A percentile compares a stretch with the other conserved stretches of the same genome.
Conservation (phyloP, 2,329 filamentous ascomycete species). For the Sporothrix luriei region DNA sequence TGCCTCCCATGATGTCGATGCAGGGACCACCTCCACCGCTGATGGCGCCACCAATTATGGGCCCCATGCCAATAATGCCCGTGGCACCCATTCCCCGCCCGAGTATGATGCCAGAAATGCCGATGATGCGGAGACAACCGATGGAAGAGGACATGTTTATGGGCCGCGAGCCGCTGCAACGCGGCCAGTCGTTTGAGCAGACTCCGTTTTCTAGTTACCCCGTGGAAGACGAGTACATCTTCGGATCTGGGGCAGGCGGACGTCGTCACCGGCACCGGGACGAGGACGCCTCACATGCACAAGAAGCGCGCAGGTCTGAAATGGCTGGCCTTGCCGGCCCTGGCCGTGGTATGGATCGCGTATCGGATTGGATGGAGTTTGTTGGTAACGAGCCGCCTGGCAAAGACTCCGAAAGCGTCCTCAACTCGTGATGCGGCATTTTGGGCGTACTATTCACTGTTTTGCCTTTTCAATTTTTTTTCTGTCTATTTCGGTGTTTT, state of each 20-base stretch:
- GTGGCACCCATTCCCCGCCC: slow-evolving; percentile 41
- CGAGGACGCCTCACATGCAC: slow-evolving; percentile 29
- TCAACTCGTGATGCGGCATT: background rate
- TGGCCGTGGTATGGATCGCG: slow-evolving; percentile 52
- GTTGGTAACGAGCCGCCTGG: slow-evolving; percentile 50
- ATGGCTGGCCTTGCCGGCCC: slow-evolving; percentile 53
- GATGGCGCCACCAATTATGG: slow-evolving; percentile 32
- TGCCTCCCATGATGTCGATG: slow-evolving; percentile 39
- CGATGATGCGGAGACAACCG: slow-evolving; percentile 46
- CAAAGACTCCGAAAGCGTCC: slow-evolving; percentile 28
- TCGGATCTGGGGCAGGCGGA: background rate
- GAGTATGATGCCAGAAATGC: slow-evolving; percentile 37
- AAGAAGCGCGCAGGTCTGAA: slow-evolving; percentile 45
- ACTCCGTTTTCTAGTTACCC: slow-evolving; percentile 27
- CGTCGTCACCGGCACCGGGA: slow-evolving; percentile 24
- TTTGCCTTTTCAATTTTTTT: background rate
- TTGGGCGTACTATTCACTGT: background rate
- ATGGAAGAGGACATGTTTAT: slow-evolving; percentile 49
- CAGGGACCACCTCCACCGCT: slow-evolving; percentile 28
- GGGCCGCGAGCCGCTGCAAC: slow-evolving; percentile 31
- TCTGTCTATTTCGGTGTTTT: background rate
- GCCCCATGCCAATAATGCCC: slow-evolving; percentile 38
- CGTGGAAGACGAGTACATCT: slow-evolving; percentile 22
- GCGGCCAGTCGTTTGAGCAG: slow-evolving; percentile 19
- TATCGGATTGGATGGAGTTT: slow-evolving; percentile 54